Base-by-base conservation (phyloP, 495 filamentous ascomycete genomes). In the Aspergillus cristatus region DNA sequence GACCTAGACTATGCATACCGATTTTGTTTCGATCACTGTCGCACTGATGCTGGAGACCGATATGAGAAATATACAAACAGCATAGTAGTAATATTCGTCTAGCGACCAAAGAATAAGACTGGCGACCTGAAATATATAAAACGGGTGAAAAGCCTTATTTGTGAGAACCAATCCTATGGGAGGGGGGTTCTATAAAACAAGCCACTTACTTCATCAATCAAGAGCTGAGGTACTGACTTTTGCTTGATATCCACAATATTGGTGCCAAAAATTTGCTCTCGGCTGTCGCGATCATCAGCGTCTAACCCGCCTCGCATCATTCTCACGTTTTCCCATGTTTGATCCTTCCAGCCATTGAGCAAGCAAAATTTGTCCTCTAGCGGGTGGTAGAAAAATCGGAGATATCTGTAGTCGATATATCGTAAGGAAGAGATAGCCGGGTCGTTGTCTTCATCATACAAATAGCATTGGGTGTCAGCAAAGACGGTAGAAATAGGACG, bases 31-130 rank as follows among this genome's bases (percentile, higher is more conserved):
- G 35, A 94, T 58, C 14, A 99, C 67, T 0, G 90, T 95, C 1
- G 86, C 82, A 12, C 75, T 78, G 47, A 99, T 96, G 60, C 90
- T 95, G 43, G 86, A 79, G 24, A 86, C 68, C 0, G 93, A 99
- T 44, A 99, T 99, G 37, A 93, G 48, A 46, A 99, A 94, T 42
- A 99, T 99, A 57, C 89, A 95, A 18, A 76, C 70, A 20, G 93
- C 93, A 67, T 99, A 99, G 55, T 96, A 97, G 48, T 94, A 97
- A 51, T 99, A 99, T 46, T 89, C 67, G 50, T 99, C 93, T 18
- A 94, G 43, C 12, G 89, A 94, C 93, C 93, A 99, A 3, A 99
- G 79, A 32, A 91, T 57, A 38, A 99, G 65, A 65, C 93, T 97
- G 22, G 86, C 89, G 50, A 99, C 79, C 55, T 99, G 93, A 60